phyloP scores from a whole-genome alignment of 129 eudicot species.

The Lactuca saligna region DNA sequence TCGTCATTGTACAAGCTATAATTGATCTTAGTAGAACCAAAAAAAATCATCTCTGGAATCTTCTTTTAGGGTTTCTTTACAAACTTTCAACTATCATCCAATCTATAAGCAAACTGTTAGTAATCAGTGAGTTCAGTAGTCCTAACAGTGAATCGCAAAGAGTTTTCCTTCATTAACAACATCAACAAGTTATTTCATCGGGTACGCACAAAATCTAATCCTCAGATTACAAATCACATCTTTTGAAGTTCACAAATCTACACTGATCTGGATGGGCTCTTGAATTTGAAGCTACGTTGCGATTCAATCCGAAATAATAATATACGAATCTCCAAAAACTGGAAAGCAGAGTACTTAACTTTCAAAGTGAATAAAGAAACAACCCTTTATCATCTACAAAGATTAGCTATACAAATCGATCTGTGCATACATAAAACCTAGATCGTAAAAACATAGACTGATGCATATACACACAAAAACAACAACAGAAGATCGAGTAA shows the following conservation, averaged over 20 bases:
- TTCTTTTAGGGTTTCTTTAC: background rate
- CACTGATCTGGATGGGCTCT: slow-evolving; percentile 8
- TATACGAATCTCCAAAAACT: slow-evolving; percentile 6
- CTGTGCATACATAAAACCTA: background rate
- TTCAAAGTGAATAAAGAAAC: background rate
- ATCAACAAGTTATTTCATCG: background rate
- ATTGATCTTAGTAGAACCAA: background rate
- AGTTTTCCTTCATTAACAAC: background rate
- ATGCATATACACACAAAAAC: background rate
- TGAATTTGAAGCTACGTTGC: background rate
- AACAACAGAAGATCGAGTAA: slow-evolving; percentile 9
- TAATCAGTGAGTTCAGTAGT: background rate
- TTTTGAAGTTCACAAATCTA: slow-evolving; percentile 1
- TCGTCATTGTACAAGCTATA: background rate
- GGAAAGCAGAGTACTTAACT: background rate
- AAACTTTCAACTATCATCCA: background rate
- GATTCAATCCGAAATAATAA: background rate
- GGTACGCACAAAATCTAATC: slow-evolving; percentile 3
- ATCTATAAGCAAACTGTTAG: background rate
- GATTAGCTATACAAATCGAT: background rate
- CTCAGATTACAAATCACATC: background rate
- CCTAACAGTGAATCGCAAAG: slow-evolving; percentile 1
- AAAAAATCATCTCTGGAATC: background rate
- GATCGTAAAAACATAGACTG: slow-evolving; percentile 8
- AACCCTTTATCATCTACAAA: background rate